These are phyloP conservation scores for Aureobasidium sp. DNA, from an alignment of 2,329 filamentous ascomycete species.

Conservation along the genomic window DNA sequence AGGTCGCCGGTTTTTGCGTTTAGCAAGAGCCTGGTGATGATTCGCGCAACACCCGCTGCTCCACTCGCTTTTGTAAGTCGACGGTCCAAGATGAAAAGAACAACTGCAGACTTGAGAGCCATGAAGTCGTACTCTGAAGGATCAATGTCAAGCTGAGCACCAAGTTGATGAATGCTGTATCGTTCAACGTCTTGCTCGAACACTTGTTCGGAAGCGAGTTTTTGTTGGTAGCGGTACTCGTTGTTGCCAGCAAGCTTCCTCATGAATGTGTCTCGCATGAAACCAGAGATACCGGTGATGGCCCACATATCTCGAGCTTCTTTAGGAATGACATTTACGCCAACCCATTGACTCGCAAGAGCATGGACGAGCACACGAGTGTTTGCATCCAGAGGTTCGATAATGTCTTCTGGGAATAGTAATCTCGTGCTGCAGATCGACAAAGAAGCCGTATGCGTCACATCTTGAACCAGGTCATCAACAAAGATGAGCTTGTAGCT, in stretches of 20 bases:
- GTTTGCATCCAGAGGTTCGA: constrained; percentile 75
- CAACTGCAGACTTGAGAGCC: constrained; percentile 78
- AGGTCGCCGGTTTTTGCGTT: constrained; percentile 79
- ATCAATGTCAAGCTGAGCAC: constrained; percentile 68
- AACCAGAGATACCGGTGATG: constrained; percentile 81
- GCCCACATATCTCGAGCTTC: constrained; percentile 78
- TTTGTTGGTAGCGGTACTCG: constrained; percentile 85
- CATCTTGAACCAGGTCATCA: constrained; percentile 74
- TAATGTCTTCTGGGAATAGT: constrained; percentile 74
- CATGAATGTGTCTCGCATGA: constrained; percentile 91
- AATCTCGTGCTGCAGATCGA: constrained; percentile 81
- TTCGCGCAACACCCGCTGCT: constrained; percentile 72
- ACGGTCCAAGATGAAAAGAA: constrained; percentile 89
- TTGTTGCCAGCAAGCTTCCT: constrained; percentile 88
- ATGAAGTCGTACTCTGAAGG: constrained; percentile 85
- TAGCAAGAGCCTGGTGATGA: constrained; percentile 77
- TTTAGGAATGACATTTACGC: constrained; percentile 82
- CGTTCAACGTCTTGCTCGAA: constrained; percentile 73
- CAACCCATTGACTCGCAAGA: constrained; percentile 86
- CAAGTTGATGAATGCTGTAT: constrained; percentile 74
- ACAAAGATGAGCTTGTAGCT: constrained; percentile 93
- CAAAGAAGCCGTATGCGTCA: constrained; percentile 69
- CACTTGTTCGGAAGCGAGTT: constrained; percentile 71
- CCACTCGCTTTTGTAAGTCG: constrained; percentile 82
- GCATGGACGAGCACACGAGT: constrained; percentile 75